These are phyloP conservation scores for Suhomyces kilbournensis DNA, from an alignment of 805 yeast genomes.

Conservation along the genomic window DNA sequence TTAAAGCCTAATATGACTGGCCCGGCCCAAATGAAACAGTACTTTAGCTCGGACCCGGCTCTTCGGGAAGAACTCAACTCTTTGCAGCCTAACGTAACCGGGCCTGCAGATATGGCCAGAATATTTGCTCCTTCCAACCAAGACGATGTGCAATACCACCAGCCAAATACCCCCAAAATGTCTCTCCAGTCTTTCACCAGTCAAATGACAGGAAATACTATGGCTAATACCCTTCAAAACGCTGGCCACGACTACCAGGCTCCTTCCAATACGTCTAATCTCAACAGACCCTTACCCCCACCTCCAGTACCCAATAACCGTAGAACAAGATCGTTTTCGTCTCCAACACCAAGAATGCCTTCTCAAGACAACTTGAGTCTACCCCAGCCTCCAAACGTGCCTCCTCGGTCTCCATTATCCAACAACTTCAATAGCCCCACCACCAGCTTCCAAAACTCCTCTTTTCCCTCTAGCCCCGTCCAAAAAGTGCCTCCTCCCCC, in stretches of 20 bases:
- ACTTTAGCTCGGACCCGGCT: constrained; percentile 1
- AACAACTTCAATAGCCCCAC: not conserved
- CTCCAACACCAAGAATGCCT: constrained; percentile 23
- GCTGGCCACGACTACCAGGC: constrained; percentile 16
- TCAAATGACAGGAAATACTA: constrained; percentile 40
- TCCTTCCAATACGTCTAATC: constrained; percentile 3
- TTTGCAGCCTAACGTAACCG: constrained; percentile 26
- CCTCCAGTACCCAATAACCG: constrained; percentile 40
- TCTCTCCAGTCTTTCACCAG: constrained; percentile 39
- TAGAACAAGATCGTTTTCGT: constrained; percentile 32
- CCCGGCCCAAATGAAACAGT: constrained; percentile 40
- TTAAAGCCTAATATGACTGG: constrained; percentile 47
- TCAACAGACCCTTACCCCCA: constrained; percentile 20
- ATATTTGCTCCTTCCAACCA: constrained; percentile 18
- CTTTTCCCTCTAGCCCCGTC: not conserved
- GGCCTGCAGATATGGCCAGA: constrained; percentile 36
- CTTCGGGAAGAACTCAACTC: constrained; percentile 12
- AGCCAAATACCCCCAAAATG: constrained; percentile 23
- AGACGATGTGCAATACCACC: constrained; percentile 3
- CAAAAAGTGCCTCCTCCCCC: constrained; percentile 37
- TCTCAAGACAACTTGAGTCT: constrained; percentile 5
- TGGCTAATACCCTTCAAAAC: constrained; percentile 35
- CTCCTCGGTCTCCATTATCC: constrained; percentile 23
- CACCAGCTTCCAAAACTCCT: not conserved
- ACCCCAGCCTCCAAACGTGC: constrained; percentile 16